These are phyloP conservation scores for Neurospora sp. DNA, from an alignment of 2,329 filamentous ascomycete genomes.

Conservation along the genomic window DNA sequence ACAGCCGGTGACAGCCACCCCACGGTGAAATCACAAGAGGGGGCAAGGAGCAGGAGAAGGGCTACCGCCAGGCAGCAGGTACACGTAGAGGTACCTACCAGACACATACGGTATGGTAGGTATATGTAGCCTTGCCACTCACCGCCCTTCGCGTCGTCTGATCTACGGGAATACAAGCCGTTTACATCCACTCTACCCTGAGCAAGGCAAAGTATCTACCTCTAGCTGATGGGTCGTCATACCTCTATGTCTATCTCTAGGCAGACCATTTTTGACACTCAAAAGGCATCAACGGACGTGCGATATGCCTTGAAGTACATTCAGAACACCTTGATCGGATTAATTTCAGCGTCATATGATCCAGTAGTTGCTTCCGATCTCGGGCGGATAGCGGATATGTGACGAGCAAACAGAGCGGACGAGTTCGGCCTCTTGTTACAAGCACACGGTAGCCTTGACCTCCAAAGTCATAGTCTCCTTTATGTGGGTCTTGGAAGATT, in stretches of 20 bases:
- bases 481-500: neutral
- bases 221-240: neutral
- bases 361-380: neutral
- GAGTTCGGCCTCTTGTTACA: neutral
- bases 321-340: neutral
- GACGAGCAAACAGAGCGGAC: neutral
- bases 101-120: neutral
- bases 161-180: too few relatives aligned
- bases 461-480: neutral
- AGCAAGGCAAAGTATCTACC: neutral
- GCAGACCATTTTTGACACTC: too few relatives aligned
- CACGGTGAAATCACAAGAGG: neutral
- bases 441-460: neutral
- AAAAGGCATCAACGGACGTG: neutral
- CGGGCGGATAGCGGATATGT: neutral
- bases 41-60: neutral
- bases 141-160: neutral
- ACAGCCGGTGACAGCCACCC: neutral
- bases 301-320: neutral
- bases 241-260: neutral
- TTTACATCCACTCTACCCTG: neutral
- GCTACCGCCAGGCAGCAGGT: neutral
- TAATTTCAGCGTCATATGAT: neutral
- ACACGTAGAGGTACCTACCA: neutral
- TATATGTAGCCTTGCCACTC: neutral